Evolutionary conservation across 768 basidiomycete species (phyloP).

Genomic region (Leccinum barrowsii): DNA sequence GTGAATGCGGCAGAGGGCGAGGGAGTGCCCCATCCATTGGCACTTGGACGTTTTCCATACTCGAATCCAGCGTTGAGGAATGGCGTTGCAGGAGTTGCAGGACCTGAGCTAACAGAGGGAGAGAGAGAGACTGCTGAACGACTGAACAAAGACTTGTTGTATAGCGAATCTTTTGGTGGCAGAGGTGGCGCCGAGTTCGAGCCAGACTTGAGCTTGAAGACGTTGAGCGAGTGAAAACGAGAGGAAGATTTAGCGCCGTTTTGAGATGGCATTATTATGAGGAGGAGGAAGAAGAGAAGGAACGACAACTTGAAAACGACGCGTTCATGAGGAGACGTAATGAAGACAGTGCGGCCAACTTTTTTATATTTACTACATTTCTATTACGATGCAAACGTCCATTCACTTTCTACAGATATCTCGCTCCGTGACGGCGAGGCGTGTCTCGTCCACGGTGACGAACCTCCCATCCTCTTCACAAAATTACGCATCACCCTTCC

Average conservation of each 20-base stretch:
- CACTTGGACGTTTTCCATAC: neutral
- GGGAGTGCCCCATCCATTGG: slow-evolving; percentile 14
- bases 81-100: slow-evolving; percentile 21
- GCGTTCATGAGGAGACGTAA: slow-evolving; percentile 1
- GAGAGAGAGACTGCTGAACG: slow-evolving; percentile 48
- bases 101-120: slow-evolving; percentile 31
- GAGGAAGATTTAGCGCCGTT: slow-evolving; percentile 29
- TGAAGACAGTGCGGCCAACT: too few species aligned
- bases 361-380: too few species aligned
- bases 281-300: neutral
- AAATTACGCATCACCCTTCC: slow-evolving; percentile 22
- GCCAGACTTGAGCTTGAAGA: slow-evolving; percentile 37
- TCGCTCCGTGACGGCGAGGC: slow-evolving; percentile 17
- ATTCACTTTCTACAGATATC: slow-evolving; percentile 13
- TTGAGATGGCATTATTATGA: neutral
- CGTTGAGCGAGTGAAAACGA: slow-evolving; percentile 39
- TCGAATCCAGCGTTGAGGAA: slow-evolving; percentile 4
- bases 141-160: slow-evolving; percentile 35
- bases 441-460: neutral
- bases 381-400: slow-evolving; percentile 11
- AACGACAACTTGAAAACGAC: neutral
- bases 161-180: slow-evolving; percentile 57
- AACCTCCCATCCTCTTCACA: slow-evolving; percentile 15
- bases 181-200: slow-evolving; percentile 34
- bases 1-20: slow-evolving; percentile 11